phyloP scores from a whole-genome alignment of 306 rosid species.

The Trifolium fragiferum region DNA sequence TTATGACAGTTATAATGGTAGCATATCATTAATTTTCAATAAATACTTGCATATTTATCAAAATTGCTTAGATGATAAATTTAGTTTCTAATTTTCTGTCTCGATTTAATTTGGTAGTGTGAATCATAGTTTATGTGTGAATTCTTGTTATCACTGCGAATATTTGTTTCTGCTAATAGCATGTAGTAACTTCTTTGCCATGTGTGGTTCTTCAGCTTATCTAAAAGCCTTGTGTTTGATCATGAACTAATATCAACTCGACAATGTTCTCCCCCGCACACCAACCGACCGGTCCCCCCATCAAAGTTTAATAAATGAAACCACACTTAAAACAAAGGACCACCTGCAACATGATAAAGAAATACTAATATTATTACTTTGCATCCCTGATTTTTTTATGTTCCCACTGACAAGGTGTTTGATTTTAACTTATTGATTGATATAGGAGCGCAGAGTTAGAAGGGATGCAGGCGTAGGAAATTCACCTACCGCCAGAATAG shows the following conservation, averaged over 20 bases:
- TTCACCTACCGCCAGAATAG: constrained; percentile 45
- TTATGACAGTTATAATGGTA: not conserved
- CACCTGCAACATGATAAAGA: not conserved
- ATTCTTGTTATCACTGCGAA: not conserved
- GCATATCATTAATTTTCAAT: constrained; percentile 21
- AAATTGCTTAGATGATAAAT: constrained; percentile 18
- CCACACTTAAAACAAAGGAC: too few species aligned
- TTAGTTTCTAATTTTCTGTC: constrained; percentile 28
- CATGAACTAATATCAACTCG: constrained; percentile 16
- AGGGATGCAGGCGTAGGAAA: constrained; percentile 45
- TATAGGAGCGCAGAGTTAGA: constrained; percentile 60
- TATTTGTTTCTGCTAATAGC: not conserved
- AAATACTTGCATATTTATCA: not conserved
- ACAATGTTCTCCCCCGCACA: not conserved
- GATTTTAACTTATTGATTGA: constrained; percentile 34
- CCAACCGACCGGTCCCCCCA: not conserved
- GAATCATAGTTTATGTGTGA: too few species aligned
- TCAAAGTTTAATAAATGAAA: constrained; percentile 16
- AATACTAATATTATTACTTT: not conserved
- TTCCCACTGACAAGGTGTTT: not conserved
- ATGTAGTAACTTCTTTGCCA: not conserved
- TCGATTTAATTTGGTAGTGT: not conserved
- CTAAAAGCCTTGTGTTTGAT: constrained; percentile 21
- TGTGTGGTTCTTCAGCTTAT: constrained; percentile 14
- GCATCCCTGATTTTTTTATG: not conserved